Conservation (phyloP, 2,329 filamentous ascomycete species). For the Fusarium keratoplasticum region DNA sequence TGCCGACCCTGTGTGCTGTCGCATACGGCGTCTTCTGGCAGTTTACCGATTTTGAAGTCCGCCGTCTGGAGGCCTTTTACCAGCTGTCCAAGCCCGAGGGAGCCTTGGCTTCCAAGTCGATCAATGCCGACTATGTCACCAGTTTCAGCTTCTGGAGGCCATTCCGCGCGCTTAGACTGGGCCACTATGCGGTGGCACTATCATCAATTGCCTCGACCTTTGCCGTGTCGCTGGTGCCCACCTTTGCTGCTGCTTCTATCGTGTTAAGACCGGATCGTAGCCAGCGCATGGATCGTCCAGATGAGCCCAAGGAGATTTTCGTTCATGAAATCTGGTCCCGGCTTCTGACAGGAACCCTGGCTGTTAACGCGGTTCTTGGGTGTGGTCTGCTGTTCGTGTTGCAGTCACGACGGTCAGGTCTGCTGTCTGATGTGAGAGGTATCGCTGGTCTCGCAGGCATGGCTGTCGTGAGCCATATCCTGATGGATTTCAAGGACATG, state of each 20-base stretch:
- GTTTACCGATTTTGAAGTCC: conserved; percentile 73
- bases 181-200: conserved; percentile 75
- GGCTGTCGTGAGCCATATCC: conserved; percentile 78
- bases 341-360: conserved; percentile 66
- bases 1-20: conserved; percentile 71
- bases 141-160: conserved; percentile 75
- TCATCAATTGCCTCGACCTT: conserved; percentile 74
- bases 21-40: conserved; percentile 75
- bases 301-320: conserved; percentile 63
- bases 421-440: conserved; percentile 76
- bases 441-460: conserved; percentile 81
- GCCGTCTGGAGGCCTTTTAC: conserved; percentile 74
- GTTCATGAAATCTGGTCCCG: conserved; percentile 71
- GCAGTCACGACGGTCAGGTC: conserved; percentile 71
- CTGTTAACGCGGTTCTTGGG: conserved; percentile 69
- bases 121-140: conserved; percentile 81
- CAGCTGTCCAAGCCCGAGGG: conserved; percentile 71
- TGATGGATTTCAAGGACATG: conserved; percentile 79
- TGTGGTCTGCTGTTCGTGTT: conserved; percentile 70
- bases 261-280: conserved; percentile 65
- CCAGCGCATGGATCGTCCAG: conserved; percentile 55
- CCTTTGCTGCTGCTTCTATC: conserved; percentile 73
- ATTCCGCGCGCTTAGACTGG: conserved; percentile 68
- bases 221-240: conserved; percentile 76
- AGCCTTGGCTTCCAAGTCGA: conserved; percentile 71